These are phyloP conservation scores for Phyllosticta ampelicida DNA, from an alignment of 2,329 filamentous ascomycete species.

Conservation along the genomic window DNA sequence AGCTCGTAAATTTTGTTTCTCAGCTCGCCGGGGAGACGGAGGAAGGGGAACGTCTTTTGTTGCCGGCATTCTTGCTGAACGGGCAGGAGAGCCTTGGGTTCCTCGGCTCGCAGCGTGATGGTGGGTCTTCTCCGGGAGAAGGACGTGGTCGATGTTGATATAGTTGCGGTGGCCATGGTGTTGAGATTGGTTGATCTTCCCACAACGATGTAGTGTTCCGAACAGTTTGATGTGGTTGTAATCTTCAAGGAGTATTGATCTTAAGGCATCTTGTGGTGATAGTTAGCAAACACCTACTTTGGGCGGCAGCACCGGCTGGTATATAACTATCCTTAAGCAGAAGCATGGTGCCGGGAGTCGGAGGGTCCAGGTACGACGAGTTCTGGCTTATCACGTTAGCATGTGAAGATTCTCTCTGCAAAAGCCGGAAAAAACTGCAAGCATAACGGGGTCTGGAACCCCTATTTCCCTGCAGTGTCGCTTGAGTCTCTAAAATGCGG, in stretches of 20 bases:
- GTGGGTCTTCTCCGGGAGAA: not conserved
- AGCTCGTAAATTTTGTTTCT: constrained; percentile 46
- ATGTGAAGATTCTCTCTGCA: not conserved
- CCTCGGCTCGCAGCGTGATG: constrained; percentile 5
- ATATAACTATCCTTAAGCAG: not conserved
- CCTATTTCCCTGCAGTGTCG: not conserved
- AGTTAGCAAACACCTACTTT: not conserved
- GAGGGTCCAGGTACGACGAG: not conserved
- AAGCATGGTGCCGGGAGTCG: not conserved
- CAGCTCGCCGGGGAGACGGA: constrained; percentile 48
- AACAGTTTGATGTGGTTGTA: not conserved
- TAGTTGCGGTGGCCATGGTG: constrained; percentile 35
- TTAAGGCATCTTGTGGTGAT: not conserved
- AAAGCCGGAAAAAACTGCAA: not conserved
- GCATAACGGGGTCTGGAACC: not conserved
- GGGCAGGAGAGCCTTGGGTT: constrained; percentile 10
- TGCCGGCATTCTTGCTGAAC: not conserved
- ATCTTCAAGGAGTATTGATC: not conserved
- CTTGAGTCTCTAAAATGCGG: not conserved
- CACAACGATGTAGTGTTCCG: not conserved
- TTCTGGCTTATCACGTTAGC: not conserved
- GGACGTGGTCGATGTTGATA: constrained; percentile 17
- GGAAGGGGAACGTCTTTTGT: constrained; percentile 17
- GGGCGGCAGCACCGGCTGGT: not conserved
- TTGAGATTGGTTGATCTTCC: constrained; percentile 17